phyloP scores from a whole-genome alignment of 176 grass and related monocot genomes.

The Chloris gayana region DNA sequence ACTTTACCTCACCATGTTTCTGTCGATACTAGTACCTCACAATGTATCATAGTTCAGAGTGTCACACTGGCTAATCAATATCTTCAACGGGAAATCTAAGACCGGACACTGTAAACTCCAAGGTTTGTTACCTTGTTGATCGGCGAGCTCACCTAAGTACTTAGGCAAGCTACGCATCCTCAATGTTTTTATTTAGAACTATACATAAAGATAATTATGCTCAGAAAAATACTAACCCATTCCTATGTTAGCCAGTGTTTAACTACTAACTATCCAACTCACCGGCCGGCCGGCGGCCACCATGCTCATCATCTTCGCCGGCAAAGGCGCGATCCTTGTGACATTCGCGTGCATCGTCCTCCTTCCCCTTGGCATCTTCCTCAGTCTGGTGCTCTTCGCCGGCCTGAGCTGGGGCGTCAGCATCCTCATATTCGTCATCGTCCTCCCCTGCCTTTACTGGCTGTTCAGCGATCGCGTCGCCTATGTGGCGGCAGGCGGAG shows the following conservation, averaged over 20 bases:
- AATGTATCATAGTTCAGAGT: too few species aligned
- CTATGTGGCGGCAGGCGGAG: not conserved
- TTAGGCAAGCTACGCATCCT: conserved; percentile 25
- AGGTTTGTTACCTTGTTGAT: not conserved
- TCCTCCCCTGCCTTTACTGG: not conserved
- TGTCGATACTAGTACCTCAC: too few species aligned
- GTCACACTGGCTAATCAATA: not conserved
- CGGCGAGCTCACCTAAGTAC: not conserved
- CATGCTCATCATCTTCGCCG: not conserved
- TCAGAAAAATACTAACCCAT: too few species aligned
- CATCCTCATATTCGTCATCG: not conserved
- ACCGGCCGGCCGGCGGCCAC: too few species aligned
- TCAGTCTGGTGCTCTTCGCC: not conserved
- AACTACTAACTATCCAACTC: too few species aligned
- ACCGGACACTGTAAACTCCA: not conserved
- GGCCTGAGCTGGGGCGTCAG: not conserved
- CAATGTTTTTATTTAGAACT: not conserved
- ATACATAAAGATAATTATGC: too few species aligned
- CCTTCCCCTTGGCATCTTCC: not conserved
- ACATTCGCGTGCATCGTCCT: not conserved
- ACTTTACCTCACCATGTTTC: too few species aligned
- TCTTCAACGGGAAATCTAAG: not conserved
- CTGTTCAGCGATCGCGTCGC: not conserved
- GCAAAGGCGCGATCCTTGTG: not conserved
- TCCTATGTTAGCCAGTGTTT: too few species aligned